Percentiles rank a stretch among this genome's conserved stretches.
Conservation (phyloP, 2,329 filamentous ascomycete genomes). For the Cladorrhinum sp. region DNA sequence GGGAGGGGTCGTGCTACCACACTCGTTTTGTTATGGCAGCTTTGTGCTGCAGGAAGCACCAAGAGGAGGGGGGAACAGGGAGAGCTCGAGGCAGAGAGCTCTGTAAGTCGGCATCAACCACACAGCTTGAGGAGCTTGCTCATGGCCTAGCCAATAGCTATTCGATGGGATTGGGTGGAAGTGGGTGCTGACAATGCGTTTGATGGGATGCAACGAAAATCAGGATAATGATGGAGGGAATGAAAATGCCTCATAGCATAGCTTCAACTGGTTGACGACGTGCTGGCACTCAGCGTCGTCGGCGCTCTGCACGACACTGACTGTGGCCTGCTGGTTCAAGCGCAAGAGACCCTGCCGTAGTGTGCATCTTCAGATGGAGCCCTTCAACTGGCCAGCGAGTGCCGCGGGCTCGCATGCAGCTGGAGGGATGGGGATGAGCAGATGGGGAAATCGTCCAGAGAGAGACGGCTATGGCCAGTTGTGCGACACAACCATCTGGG, state of each 20-base stretch:
- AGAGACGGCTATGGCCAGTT: background rate
- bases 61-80: background rate
- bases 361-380: background rate
- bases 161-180: background rate
- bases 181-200: constrained; percentile 4
- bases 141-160: constrained; percentile 3
- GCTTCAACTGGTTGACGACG: constrained; percentile 6
- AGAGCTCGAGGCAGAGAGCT: background rate
- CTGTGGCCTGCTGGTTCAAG: constrained; percentile 11
- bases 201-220: constrained; percentile 9
- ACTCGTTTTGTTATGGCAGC: constrained; percentile 2
- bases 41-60: constrained; percentile 1
- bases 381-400: background rate
- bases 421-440: background rate
- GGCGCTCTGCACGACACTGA: constrained; percentile 18
- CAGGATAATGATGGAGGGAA: constrained; percentile 4
- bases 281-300: background rate
- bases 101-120: background rate
- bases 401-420: background rate
- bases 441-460: background rate
- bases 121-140: background rate
- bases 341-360: background rate
- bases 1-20: constrained; percentile 8
- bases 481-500: background rate
- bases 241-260: constrained; percentile 24